Base-by-base conservation (phyloP, 768 basidiomycete species). In the Exidia glandulosa region DNA sequence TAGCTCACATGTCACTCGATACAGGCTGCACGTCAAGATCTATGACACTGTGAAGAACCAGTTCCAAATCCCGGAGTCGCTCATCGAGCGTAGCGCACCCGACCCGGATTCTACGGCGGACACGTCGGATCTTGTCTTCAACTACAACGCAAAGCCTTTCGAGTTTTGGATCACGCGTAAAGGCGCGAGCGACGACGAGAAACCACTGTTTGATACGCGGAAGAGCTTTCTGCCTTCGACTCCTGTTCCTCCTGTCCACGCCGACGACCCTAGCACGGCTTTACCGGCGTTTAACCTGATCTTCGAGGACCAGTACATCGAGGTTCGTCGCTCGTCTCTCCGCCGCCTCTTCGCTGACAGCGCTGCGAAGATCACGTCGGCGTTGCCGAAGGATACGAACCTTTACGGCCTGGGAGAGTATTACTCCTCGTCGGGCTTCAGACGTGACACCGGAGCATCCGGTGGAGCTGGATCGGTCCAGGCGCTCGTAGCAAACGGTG, bases 121-220 rank as follows among this genome's bases (percentile, higher is more conserved):
- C 41, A 45, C 16, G 41, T 45, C 41, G 9, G 41, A 45, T 19
- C 41, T 45, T 19, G 41, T 45, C 41, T 69, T 73, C 66, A 65
- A 68, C 45, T 67, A 70, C 57, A 61, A 64, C 16, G n/a, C 58
- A 12, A 41, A 62, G 4, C 70, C 71, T 1, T 73, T 71, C 62
- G 65, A 63, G 12, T 71, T 71, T 54, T 69, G 66, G 66, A 63
- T 71, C 58, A 68, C 69, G 7, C 62, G 70, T 7, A 63, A 61
- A 13, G 52, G 59, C 4, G 59, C 57, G 27, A 62, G 63, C 34
- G 66, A 65, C 7, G 45, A 66, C 57, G 59, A 19, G 5, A 14
- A 23, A 23, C 85, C 82, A 56, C 69, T 90, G 27, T 90, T 90
- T 65, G 87, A 90, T 65, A 90, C 88, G 1, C 79, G 88, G 48